phyloP scores from a whole-genome alignment of 345 rosid species.

The Pistacia integerrima region DNA sequence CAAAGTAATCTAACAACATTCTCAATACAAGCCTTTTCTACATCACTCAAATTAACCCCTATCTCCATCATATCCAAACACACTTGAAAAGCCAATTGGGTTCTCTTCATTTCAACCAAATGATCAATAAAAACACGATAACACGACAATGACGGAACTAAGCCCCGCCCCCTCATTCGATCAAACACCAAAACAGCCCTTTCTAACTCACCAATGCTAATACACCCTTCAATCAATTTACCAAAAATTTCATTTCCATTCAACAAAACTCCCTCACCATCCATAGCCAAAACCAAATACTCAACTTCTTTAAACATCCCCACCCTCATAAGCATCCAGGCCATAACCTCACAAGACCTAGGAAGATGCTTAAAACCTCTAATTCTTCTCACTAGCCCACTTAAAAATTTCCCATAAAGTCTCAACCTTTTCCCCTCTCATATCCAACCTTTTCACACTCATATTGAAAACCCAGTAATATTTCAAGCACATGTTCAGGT shows the following conservation, averaged over 20 bases:
- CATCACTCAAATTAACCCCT: conserved; percentile 23
- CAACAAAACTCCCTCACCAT: conserved; percentile 41
- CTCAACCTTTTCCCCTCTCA: conserved; percentile 51
- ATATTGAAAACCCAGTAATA: conserved; percentile 48
- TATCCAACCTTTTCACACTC: conserved; percentile 40
- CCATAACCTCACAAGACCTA: conserved; percentile 59
- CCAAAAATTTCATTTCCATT: conserved; percentile 41
- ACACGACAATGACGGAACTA: conserved; percentile 45
- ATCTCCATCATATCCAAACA: conserved; percentile 55
- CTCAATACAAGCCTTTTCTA: conserved; percentile 36
- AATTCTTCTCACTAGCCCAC: conserved; percentile 41
- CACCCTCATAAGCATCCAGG: conserved; percentile 46
- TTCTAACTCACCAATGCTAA: conserved; percentile 43
- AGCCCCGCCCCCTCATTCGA: conserved; percentile 46
- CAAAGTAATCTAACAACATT: conserved; percentile 62
- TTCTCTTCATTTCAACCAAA: conserved; percentile 46
- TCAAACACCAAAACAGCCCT: conserved; percentile 58
- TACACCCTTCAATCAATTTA: conserved; percentile 53
- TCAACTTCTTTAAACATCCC: conserved; percentile 69
- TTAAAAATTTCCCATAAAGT: conserved; percentile 67
- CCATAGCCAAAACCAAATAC: conserved; percentile 49
- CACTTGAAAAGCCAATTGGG: conserved; percentile 49
- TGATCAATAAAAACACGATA: conserved; percentile 47
- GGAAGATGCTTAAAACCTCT: conserved; percentile 61
- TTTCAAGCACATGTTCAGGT: conserved; percentile 64